phyloP scores from a whole-genome alignment of 345 rosid species.

The Dimocarpus longan region DNA sequence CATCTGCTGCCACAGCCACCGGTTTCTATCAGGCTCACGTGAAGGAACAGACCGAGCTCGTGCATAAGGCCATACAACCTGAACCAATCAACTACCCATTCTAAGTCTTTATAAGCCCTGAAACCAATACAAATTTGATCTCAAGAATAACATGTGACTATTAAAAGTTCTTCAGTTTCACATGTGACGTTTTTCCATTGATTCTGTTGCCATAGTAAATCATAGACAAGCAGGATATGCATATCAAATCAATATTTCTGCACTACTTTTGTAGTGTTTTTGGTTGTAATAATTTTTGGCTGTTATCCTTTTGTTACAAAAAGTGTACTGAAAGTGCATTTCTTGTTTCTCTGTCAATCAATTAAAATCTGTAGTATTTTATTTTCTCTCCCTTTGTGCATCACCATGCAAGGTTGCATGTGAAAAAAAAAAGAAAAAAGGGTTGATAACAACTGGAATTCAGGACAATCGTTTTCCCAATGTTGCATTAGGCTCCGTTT shows the following conservation, averaged over 20 bases:
- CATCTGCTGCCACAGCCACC: constrained; percentile 80
- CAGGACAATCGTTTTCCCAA: too few relatives aligned
- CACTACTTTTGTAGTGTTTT: constrained; percentile 3
- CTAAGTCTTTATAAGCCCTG: constrained; percentile 8
- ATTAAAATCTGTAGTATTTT: too few relatives aligned
- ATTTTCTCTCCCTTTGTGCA: neutral
- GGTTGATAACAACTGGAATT: too few relatives aligned
- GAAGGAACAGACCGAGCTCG: constrained; percentile 65
- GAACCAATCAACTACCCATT: constrained; percentile 44
- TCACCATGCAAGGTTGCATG: neutral
- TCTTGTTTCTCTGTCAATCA: neutral
- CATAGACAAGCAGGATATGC: neutral
- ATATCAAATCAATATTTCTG: neutral
- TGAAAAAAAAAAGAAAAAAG: too few relatives aligned
- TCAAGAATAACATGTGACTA: neutral
- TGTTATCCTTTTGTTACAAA: neutral
- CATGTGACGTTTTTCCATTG: neutral
- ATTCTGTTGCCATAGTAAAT: neutral
- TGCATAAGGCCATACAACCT: constrained; percentile 58
- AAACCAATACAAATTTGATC: neutral
- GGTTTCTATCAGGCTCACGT: constrained; percentile 61
- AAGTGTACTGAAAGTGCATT: neutral
- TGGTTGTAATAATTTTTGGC: constrained; percentile 11
- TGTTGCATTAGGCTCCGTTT: too few relatives aligned
- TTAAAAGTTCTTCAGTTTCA: neutral